These are phyloP conservation scores for Lindgomyces ingoldianus DNA, from an alignment of 495 filamentous ascomycete genomes.

Conservation along the genomic window DNA sequence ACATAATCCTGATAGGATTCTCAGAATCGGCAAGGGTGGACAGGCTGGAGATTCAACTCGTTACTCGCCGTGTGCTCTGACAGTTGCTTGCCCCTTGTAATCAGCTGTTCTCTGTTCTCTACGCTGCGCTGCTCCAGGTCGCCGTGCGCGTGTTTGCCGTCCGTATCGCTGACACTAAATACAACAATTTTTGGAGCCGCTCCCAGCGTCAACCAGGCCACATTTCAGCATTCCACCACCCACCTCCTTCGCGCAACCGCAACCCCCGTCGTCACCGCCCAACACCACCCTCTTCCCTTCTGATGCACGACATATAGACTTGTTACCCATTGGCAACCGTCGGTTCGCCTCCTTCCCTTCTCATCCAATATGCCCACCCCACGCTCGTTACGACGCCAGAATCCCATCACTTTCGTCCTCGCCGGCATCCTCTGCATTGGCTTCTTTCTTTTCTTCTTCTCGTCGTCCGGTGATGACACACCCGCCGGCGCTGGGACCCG, in stretches of 20 bases:
- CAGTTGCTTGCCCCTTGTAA: too few relatives aligned
- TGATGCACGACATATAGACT: slow-evolving; percentile 32
- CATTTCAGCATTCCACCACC: background rate
- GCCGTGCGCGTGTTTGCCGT: background rate
- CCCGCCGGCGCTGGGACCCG: slow-evolving; percentile 35
- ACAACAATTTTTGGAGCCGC: background rate
- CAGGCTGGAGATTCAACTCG: too few relatives aligned
- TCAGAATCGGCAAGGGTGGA: too few relatives aligned
- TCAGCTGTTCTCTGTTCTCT: too few relatives aligned
- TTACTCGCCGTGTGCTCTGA: background rate
- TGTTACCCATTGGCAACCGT: slow-evolving; percentile 21
- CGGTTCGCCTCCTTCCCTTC: slow-evolving; percentile 21
- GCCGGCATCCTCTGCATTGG: slow-evolving; percentile 61
- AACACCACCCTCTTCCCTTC: slow-evolving; percentile 13
- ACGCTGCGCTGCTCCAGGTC: background rate
- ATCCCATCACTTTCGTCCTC: slow-evolving; percentile 65
- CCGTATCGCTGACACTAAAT: background rate
- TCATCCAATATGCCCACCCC: slow-evolving; percentile 33
- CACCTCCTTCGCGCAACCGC: background rate
- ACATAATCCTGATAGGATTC: too few relatives aligned
- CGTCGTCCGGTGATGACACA: slow-evolving; percentile 54
- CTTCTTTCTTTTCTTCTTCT: slow-evolving; percentile 67
- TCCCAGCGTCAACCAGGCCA: background rate
- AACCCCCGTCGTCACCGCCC: slow-evolving; percentile 6
- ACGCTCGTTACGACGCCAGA: slow-evolving; percentile 63